phyloP scores from a whole-genome alignment of 2,329 filamentous ascomycete genomes.

The Verticillium longisporum region DNA sequence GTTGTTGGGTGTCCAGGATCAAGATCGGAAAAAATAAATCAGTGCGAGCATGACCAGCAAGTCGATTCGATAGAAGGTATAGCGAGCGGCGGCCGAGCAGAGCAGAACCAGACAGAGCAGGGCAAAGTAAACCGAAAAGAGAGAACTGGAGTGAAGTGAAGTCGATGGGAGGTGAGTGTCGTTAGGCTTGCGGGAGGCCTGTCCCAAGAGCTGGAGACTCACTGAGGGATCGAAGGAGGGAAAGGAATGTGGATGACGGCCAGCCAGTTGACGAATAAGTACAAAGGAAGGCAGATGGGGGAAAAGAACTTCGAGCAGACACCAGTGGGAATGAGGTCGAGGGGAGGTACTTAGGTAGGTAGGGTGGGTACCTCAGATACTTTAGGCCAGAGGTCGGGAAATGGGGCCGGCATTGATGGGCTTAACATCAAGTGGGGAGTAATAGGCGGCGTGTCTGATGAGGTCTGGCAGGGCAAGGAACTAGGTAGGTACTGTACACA shows the following conservation, averaged over 20 bases:
- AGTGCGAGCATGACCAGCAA: slow-evolving; percentile 1
- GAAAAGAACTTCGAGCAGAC: too few relatives aligned
- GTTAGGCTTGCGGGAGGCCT: neutral
- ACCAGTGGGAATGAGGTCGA: too few relatives aligned
- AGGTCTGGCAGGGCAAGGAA: neutral
- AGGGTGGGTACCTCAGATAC: neutral
- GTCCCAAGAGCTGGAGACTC: neutral
- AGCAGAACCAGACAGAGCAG: neutral
- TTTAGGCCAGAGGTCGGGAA: neutral
- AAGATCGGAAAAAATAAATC: neutral
- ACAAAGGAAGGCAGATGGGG: too few relatives aligned
- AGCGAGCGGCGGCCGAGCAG: neutral
- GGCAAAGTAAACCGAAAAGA: too few relatives aligned
- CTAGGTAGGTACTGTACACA: neutral
- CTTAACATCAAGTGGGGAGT: neutral
- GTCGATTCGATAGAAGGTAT: neutral
- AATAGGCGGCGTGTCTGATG: neutral
- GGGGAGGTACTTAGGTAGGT: too few relatives aligned
- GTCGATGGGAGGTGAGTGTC: neutral
- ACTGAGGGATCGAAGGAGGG: neutral
- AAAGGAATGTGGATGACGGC: neutral
- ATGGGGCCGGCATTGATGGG: neutral
- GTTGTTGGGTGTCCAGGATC: neutral
- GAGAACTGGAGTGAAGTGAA: neutral
- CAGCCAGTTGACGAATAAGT: neutral